Evolutionary conservation across 345 rosid species (phyloP), one percentile per base, ranked within the genome.

Genomic region (Eucalyptus tenuipes): DNA sequence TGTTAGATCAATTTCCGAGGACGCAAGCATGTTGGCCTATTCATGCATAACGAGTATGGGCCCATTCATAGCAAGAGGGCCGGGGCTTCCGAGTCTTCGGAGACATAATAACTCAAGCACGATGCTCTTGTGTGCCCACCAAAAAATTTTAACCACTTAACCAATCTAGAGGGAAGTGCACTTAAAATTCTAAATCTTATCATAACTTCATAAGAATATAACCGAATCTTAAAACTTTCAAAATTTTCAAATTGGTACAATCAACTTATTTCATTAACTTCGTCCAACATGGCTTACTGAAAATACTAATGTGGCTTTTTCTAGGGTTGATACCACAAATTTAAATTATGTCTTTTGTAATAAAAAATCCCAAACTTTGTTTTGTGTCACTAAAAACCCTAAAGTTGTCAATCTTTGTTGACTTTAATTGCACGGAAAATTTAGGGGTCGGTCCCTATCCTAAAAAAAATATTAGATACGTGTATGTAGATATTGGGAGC

Each of bases 221-320:
- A 55, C 24, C 24, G 13, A 22, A 25, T 24, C 10, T 22, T 55
- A 24, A 24, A 55, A 55, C 0, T 55, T 55, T 55, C 1, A 0
- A 10, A 10, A 0, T 55, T 55, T 24, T 55, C 29, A 22, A 55
- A 55, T 55, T 24, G 29, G 6, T 10, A 29, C 13, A 22, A 24
- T 55, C 1, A 55, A 55, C 0, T 55, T 55, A 4, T 55, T 55
- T 24, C 61, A 22, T 9, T 55, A 24, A 24, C 0, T 55, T 24
- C 0, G 1, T 55, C 6, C 3, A 55, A 55, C 61, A 9, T 24
- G 61, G 24, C 29, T 55, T 22, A 55, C 0, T 1, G 1, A 55
- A 55, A 24, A 55, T 55, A 24, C 0, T 22, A 1, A 55, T 6
- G 10, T 55, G 20, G 6, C 0, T 55, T 55, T 20, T 22, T 55